Evolutionary conservation across 2,329 filamentous ascomycete species (phyloP).

Genomic region (Biscogniauxia marginata): DNA sequence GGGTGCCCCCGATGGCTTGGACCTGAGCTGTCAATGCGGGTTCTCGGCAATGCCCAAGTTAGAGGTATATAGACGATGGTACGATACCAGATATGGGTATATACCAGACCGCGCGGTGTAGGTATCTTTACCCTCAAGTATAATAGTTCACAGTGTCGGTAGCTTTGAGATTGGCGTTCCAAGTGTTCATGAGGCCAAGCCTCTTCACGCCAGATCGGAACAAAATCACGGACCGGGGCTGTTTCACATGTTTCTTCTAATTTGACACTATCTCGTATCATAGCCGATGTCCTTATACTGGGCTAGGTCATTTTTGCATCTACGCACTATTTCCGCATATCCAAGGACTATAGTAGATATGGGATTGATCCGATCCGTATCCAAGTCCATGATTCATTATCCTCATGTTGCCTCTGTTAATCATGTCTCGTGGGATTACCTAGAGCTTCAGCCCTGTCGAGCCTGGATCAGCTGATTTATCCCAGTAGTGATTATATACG

Average conservation of each 20-base stretch:
- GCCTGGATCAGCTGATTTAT: conserved; percentile 12
- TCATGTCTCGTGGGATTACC: conserved; percentile 8
- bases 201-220: too few relatives aligned
- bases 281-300: not conserved
- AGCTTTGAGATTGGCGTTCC: too few relatives aligned
- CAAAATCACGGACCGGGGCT: not conserved
- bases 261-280: conserved; percentile 16
- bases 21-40: too few relatives aligned
- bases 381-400: conserved; percentile 2
- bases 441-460: conserved; percentile 15
- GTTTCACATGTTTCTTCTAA: conserved; percentile 19
- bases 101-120: too few relatives aligned
- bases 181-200: not conserved
- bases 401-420: not conserved
- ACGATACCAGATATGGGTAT: too few relatives aligned
- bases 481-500: conserved; percentile 5
- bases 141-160: too few relatives aligned
- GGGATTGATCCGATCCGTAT: conserved; percentile 3
- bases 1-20: too few relatives aligned
- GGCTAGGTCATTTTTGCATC: conserved; percentile 5
- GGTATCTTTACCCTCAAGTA: too few relatives aligned
- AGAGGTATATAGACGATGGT: too few relatives aligned
- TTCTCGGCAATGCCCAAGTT: too few relatives aligned
- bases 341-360: conserved; percentile 17
- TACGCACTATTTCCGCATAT: conserved; percentile 4